phyloP scores from a whole-genome alignment of 805 yeast species.

The Yamadazyma tumulicola region DNA sequence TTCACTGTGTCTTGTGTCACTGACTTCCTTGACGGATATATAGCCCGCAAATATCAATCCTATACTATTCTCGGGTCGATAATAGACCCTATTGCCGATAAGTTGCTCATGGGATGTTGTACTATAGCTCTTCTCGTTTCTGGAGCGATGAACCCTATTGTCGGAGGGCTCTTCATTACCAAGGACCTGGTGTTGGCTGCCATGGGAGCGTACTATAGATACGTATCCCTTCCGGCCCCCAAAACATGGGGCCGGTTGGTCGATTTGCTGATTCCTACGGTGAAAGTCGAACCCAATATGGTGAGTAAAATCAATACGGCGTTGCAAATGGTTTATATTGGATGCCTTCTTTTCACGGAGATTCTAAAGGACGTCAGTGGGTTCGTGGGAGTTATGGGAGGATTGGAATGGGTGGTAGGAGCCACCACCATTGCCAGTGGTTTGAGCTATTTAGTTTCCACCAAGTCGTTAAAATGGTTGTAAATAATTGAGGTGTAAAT shows the following conservation, averaged over 20 bases:
- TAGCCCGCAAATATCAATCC: conserved; percentile 78
- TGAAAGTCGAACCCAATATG: conserved; percentile 81
- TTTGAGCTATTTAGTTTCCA: conserved; percentile 66
- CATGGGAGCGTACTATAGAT: conserved; percentile 71
- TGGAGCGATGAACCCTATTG: conserved; percentile 61
- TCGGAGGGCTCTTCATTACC: conserved; percentile 73
- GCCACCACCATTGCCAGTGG: conserved; percentile 78
- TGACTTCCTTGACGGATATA: conserved; percentile 86
- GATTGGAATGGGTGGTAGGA: conserved; percentile 21
- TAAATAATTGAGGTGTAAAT: too few species aligned
- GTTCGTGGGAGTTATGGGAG: conserved; percentile 19
- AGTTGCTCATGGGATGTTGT: conserved; percentile 80
- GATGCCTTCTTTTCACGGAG: conserved; percentile 30
- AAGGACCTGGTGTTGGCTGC: conserved; percentile 73
- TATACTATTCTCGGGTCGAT: conserved; percentile 84
- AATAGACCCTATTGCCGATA: conserved; percentile 94
- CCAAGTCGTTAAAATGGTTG: conserved; percentile 59
- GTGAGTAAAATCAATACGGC: conserved; percentile 88
- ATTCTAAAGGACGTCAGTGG: conserved; percentile 17
- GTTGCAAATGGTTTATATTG: conserved; percentile 88
- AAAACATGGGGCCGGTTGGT: conserved; percentile 67
- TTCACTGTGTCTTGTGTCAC: conserved; percentile 87
- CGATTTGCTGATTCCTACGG: conserved; percentile 78
- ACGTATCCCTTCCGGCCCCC: conserved; percentile 70
- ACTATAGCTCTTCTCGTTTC: conserved; percentile 72